Base-by-base conservation (phyloP, 805 yeast species). In the Pichia heedii region DNA sequence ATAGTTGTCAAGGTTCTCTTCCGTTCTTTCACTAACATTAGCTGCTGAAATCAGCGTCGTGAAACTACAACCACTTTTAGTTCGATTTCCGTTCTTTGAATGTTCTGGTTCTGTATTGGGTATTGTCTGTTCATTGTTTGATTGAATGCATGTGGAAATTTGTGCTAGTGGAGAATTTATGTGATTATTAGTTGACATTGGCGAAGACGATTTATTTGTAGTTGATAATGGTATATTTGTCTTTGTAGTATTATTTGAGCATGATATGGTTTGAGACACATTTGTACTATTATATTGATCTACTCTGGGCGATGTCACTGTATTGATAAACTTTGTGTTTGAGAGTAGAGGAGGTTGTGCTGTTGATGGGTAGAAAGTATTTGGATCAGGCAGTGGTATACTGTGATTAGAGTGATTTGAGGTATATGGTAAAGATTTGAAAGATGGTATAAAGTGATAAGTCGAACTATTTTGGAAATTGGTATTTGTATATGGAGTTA, bases 41-140 rank as follows among this genome's bases (percentile, higher is more conserved):
- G 48, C 48, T 1, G 45, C 48, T 5, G 45, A 33, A 12, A 45
- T 32, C 11, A 45, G 22, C 4, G 48, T 41, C 9, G 32, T 37
- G 8, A 45, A 22, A 16, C 34, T 42, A 10, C 37, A 27, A 21
- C 24, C 16, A 18, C 39, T 40, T 21, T 8, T 40, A 12, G 21
- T 19, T 16, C 24, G 33, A 33, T 22, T 44, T 7, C 11, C 22
- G 4, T 37, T 11, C n/a, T 13, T 30, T 4, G 29, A 12, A 3
- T 39, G 36, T 21, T 20, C 21, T 16, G 16, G 24, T 26, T 37
- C 37, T 18, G 43, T 35, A 12, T 18, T 19, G n/a, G 26, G 10
- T n/a, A 26, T 22, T 22, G 16, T 5, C 7, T 24, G 10, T 24
- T 24, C 27, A 15, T 29, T 29, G 15, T 29, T 29, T 6, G 18